Base-by-base conservation (phyloP, 2,329 filamentous ascomycete genomes). In the Ilyonectria mors-panacis region DNA sequence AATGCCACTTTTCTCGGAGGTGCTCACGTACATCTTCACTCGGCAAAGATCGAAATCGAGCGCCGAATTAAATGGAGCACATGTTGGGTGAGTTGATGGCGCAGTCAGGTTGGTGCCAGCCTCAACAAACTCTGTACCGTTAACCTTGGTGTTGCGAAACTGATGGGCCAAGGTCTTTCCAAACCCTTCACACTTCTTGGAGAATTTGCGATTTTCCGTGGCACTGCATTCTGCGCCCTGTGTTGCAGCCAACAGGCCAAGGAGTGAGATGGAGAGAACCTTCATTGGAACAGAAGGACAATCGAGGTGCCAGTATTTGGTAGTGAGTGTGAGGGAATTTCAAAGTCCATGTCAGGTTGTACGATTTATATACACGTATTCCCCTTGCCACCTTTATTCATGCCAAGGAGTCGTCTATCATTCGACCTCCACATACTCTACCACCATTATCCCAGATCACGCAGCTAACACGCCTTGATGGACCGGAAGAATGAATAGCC, bases 1-100 rank as follows among this genome's bases (percentile, higher is more conserved):
- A 35, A 88, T 83, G 12, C 77, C 80, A 26, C 87, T 83, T 56
- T 82, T 81, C 13, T 84, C 84, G 17, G 76, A 80, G 23, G 47
- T 77, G 3, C 37, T 48, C 3, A 60, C 59, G 42, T 47, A 19
- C n/a, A 72, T 39, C n/a, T 54, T 62, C 4, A 74, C 50, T 13
- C 72, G 66, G 28, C 72, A 74, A 12, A 76, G 26, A 48, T 74
- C 67, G 4, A 65, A 67, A 4, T 63, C 26, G 2, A 77, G 71
- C 4, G 65, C 50, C 48, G 76, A 73, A 9, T 62, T 67, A 17
- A 70, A 59, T 30, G 54, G 61, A 10, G 8, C 28, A 59, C 85
- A 87, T 44, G 82, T 79, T 15, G 76, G 71, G 57, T 83, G 78
- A 66, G 80, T 78, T 19, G 81, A 79, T 1, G 81, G 73, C 17